phyloP scores from a whole-genome alignment of 2,329 filamentous ascomycete genomes.

The Elsinoe arachidis region DNA sequence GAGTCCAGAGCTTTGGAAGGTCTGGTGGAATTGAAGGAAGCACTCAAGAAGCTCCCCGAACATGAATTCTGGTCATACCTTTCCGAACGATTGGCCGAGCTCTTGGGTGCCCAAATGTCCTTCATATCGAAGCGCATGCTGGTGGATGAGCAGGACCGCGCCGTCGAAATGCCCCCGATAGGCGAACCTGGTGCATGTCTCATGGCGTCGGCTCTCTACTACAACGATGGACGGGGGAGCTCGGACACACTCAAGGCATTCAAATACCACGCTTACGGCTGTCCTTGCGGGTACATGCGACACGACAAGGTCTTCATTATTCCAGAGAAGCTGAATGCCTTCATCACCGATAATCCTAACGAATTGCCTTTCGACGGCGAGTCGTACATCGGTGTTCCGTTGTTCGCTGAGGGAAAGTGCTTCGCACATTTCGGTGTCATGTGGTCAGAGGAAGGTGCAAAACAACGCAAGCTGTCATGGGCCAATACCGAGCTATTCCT shows the following conservation, averaged over 20 bases:
- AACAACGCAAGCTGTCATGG: slow-evolving; percentile 51
- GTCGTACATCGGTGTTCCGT: slow-evolving; percentile 57
- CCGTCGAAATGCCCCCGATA: slow-evolving; percentile 52
- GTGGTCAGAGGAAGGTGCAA: slow-evolving; percentile 57
- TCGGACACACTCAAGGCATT: slow-evolving; percentile 50
- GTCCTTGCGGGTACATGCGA: slow-evolving; percentile 60
- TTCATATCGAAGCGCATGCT: slow-evolving; percentile 59
- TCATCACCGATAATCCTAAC: slow-evolving; percentile 54
- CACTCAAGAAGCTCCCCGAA: slow-evolving; percentile 44
- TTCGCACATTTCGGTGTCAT: slow-evolving; percentile 64
- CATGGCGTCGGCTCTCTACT: slow-evolving; percentile 58
- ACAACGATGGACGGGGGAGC: slow-evolving; percentile 50
- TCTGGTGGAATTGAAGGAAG: slow-evolving; percentile 50
- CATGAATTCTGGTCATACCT: slow-evolving; percentile 57
- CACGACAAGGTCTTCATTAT: slow-evolving; percentile 64
- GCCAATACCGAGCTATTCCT: slow-evolving; percentile 58
- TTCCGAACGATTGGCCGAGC: slow-evolving; percentile 54
- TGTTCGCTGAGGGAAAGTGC: slow-evolving; percentile 57
- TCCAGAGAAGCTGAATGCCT: slow-evolving; percentile 49
- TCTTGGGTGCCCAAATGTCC: slow-evolving; percentile 57
- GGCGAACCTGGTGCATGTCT: slow-evolving; percentile 54
- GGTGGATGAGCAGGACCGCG: slow-evolving; percentile 48
- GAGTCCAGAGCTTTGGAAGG: slow-evolving; percentile 55
- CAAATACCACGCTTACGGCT: slow-evolving; percentile 56
- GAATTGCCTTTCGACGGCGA: slow-evolving; percentile 53